Percentiles rank a stretch among this genome's conserved stretches.
Conservation (phyloP, 163 green algal species). For the Prototheca cutis region DNA sequence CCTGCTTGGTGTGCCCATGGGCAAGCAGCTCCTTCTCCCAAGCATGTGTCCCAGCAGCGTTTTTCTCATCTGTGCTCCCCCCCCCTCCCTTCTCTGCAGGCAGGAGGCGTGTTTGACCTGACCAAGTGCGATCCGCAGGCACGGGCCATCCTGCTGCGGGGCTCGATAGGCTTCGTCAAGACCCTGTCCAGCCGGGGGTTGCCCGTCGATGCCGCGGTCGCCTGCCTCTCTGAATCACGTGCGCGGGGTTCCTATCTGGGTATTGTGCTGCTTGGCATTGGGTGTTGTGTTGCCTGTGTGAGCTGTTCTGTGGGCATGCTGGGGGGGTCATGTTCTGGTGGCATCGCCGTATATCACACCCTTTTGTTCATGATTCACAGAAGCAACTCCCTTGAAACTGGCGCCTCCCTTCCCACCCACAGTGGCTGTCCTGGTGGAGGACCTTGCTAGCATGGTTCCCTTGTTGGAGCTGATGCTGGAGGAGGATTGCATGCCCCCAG, state of each 20-base stretch:
- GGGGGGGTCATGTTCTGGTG: no score
- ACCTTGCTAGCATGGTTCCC: neutral
- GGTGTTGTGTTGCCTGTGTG: no score
- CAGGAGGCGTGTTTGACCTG: no score
- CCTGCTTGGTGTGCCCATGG: no score
- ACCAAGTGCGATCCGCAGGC: neutral
- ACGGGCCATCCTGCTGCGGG: slow-evolving; percentile 8
- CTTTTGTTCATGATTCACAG: no score
- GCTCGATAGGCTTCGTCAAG: slow-evolving; percentile 4
- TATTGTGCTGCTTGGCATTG: neutral
- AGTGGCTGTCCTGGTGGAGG: slow-evolving; percentile 3
- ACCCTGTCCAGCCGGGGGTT: slow-evolving; percentile 1
- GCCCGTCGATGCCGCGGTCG: neutral
- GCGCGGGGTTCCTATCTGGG: neutral
- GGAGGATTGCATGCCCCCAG: neutral
- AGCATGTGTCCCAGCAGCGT: no score
- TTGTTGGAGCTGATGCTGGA: slow-evolving; percentile 6
- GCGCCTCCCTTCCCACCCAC: neutral
- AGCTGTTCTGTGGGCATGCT: no score
- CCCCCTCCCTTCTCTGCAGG: no score
- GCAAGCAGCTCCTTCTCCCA: no score
- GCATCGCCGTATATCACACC: no score
- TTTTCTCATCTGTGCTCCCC: no score
- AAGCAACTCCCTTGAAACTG: neutral
- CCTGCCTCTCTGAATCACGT: neutral